Base-by-base conservation (phyloP, 805 yeast genomes). In the Cyberlindnera euphorbiae region DNA sequence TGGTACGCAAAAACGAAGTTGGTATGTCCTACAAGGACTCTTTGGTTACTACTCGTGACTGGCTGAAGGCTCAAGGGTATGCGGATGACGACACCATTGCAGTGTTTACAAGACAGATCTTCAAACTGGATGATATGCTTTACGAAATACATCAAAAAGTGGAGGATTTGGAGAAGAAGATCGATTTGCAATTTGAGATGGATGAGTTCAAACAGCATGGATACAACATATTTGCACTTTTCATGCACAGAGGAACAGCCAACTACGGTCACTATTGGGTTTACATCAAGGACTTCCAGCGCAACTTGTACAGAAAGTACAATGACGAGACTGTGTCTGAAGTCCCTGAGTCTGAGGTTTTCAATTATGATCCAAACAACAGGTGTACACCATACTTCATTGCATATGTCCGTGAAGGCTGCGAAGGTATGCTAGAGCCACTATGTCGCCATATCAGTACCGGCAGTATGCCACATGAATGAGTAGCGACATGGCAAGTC, bases 261-360 rank as follows among this genome's bases (percentile, higher is more conserved):
- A 79, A 87, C 34, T 90, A 85, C 54, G 98, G 98, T 3, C 98
- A 93, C 60, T 93, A 93, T 59, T 93, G 97, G 97, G 75, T 90
- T 13, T 93, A 90, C 56, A 89, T 93, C 44, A 77, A 75, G 41
- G 97, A 93, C 59, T 75, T 78, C 3, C 71, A 71, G 44, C 67
- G 70, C 14, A 71, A 74, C 19, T 63, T 83, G 15, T 93, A 78
- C 75, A 69, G 96, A 43, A 89, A 87, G 64, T 93, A 93, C 59
- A 93, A 93, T 54, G 98, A 93, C 63, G 97, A 93, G 52, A 70
- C 72, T n/a, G 95, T 93, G n/a, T 77, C 87, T 3, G 94, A 82
- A 45, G 96, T 83, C 1, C 63, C 76, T 0, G 63, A 68, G 1
- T 68, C 66, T 16, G 87, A 82, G 53, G 84, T 84, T 4, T 73